Base-by-base conservation (phyloP, 495 filamentous ascomycete species). In the Aspergillus olivimuriae region DNA sequence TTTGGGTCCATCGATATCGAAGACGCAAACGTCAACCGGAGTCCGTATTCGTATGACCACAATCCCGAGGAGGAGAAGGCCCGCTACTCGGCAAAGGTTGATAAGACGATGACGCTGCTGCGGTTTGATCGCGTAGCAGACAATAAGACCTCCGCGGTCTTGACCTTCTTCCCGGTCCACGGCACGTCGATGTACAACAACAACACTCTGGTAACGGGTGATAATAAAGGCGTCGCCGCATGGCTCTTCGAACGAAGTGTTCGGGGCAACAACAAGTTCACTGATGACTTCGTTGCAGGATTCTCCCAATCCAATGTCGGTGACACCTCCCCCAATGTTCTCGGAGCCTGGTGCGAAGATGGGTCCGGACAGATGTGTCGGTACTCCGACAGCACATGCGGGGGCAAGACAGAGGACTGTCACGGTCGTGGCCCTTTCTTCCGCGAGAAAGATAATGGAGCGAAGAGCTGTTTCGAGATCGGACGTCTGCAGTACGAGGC, bases 191-290 rank as follows among this genome's bases (percentile, higher is more conserved):
- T 96, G 70, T 79, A 89, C 34, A 84, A 86, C 43, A 96, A 98
- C 62, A 96, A 98, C 58, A 95, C 88, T 5, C 66, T 96, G 10
- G 80, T 95, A 34, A 82, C 89, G 3, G 92, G 89, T 8, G 91
- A 98, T 59, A 98, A 98, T 61, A 98, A 98, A 64, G 91, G 91
- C 11, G 89, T 95, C 4, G 92, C 91, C 15, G 90, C 91, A 1
- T 81, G 82, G 50, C 64, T 92, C 5, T 86, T 96, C 44, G 91
- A 98, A 58, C 75, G 86, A 52, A 83, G 77, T 34, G 72, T 84
- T 9, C 56, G 65, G 22, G 69, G 70, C 2, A 70, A 76, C 7
- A 50, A 60, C 1, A 60, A 68, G 9, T 78, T 78, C 23, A 74
- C 81, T 0, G 76, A 82, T 17, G 75, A 73, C n/a, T 94, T 89